Evolutionary conservation across 768 basidiomycete species (phyloP).

Genomic region (Xerocomus potaroensis): DNA sequence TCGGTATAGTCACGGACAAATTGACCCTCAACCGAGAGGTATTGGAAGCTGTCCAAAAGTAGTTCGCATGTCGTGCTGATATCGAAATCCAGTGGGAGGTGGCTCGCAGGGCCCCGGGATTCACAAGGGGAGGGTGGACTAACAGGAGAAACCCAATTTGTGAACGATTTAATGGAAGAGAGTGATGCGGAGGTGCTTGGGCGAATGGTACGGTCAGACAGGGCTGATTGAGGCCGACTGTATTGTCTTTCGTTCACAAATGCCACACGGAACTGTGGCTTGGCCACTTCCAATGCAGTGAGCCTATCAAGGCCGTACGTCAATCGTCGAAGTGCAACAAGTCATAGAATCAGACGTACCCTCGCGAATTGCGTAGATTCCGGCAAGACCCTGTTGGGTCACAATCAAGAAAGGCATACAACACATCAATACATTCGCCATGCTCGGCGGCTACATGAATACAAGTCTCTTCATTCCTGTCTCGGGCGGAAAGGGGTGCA

Average conservation of each 20-base stretch:
- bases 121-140: slow-evolving; percentile 13
- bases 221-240: slow-evolving; percentile 47
- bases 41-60: slow-evolving; percentile 52
- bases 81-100: slow-evolving; percentile 42
- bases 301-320: slow-evolving; percentile 27
- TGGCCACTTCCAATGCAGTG: slow-evolving; percentile 64
- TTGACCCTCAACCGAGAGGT: slow-evolving; percentile 40
- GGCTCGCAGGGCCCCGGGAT: slow-evolving; percentile 32
- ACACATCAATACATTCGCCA: slow-evolving; percentile 59
- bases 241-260: slow-evolving; percentile 52
- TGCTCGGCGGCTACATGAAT: slow-evolving; percentile 77
- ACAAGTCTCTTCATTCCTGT: slow-evolving; percentile 70
- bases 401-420: slow-evolving; percentile 61
- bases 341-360: slow-evolving; percentile 41
- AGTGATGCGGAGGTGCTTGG: slow-evolving; percentile 39
- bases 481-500: slow-evolving; percentile 62
- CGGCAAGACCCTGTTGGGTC: slow-evolving; percentile 54
- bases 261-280: slow-evolving; percentile 58
- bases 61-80: slow-evolving; percentile 41
- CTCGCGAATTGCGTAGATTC: slow-evolving; percentile 64
- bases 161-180: slow-evolving; percentile 47
- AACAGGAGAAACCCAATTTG: slow-evolving; percentile 28
- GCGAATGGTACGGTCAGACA: slow-evolving; percentile 54
- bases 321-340: neutral
- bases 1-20: slow-evolving; percentile 37